Conservation (phyloP, 2,329 filamentous ascomycete genomes). For the Beauveria brongniartii region DNA sequence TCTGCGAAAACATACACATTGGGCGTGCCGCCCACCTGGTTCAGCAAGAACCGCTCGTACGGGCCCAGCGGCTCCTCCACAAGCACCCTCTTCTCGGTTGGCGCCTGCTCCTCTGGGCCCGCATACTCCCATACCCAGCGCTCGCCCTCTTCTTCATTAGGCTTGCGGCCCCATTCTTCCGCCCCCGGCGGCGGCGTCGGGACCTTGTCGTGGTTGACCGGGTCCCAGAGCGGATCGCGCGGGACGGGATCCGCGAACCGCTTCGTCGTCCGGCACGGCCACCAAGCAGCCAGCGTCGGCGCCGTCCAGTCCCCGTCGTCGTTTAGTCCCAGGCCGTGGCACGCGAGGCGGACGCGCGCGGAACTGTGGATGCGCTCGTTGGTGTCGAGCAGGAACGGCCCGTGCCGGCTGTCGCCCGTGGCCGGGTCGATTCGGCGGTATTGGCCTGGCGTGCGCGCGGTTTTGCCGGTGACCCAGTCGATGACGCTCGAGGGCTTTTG, state of each 20-base stretch:
- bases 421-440: conserved; percentile 37
- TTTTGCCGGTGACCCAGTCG: conserved; percentile 36
- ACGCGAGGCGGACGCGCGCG: conserved; percentile 44
- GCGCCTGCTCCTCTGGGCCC: conserved; percentile 34
- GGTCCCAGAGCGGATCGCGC: conserved; percentile 25
- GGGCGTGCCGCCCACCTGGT: conserved; percentile 34
- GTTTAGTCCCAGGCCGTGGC: conserved; percentile 40
- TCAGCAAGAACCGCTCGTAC: conserved; percentile 41
- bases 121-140: conserved; percentile 49
- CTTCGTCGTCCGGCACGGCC: conserved; percentile 27
- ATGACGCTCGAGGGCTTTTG: conserved; percentile 29
- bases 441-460: conserved; percentile 37
- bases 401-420: conserved; percentile 25
- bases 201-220: conserved; percentile 17
- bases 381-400: conserved; percentile 39
- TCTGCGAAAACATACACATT: conserved; percentile 37
- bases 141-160: conserved; percentile 20
- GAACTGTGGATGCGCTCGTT: conserved; percentile 49
- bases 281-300: conserved; percentile 36
- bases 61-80: conserved; percentile 46
- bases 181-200: not conserved
- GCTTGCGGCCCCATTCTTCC: conserved; percentile 11
- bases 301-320: conserved; percentile 40
- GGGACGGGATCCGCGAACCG: conserved; percentile 28
- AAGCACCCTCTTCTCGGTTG: conserved; percentile 34